A percentile compares a stretch with the other conserved stretches of the same genome.
Evolutionary conservation across 73 alveolate genomes (phyloP).

Genomic region (Symbiodinium pilosum): DNA sequence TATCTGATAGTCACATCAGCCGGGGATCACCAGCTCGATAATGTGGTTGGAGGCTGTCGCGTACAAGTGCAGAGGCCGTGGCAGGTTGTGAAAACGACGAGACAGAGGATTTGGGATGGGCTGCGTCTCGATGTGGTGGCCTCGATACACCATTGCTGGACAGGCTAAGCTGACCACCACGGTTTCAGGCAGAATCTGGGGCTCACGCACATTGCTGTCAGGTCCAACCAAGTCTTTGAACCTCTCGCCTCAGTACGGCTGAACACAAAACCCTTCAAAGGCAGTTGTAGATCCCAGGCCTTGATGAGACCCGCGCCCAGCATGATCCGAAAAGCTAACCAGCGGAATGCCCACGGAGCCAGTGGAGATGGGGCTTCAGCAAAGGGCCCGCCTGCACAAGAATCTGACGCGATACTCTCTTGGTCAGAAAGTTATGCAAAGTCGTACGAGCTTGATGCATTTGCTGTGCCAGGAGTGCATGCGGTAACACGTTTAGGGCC

Average conservation of each 20-base stretch:
- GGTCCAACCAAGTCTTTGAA: neutral
- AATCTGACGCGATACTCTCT: neutral
- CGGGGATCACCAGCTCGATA: neutral
- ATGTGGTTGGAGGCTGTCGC: slow-evolving; percentile 26
- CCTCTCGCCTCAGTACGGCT: slow-evolving; percentile 28
- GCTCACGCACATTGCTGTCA: slow-evolving; percentile 7
- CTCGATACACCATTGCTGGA: neutral
- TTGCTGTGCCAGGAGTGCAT: no score
- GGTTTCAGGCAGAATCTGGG: neutral
- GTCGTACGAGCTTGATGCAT: no score
- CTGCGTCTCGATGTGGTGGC: slow-evolving; percentile 46
- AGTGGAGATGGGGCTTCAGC: neutral
- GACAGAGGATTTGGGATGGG: slow-evolving; percentile 32
- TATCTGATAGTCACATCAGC: no score
- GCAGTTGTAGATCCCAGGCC: neutral
- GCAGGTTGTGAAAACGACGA: slow-evolving; percentile 13
- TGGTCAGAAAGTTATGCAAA: no score
- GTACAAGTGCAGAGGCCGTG: neutral
- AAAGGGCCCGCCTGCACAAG: neutral
- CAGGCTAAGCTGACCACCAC: no score
- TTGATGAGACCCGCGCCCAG: slow-evolving; percentile 61
- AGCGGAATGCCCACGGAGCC: neutral
- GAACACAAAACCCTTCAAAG: neutral
- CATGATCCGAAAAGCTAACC: slow-evolving; percentile 40
- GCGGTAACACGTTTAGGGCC: no score